phyloP scores from a whole-genome alignment of 1,139 yeast genomes.

The Pneumocystis murina region DNA sequence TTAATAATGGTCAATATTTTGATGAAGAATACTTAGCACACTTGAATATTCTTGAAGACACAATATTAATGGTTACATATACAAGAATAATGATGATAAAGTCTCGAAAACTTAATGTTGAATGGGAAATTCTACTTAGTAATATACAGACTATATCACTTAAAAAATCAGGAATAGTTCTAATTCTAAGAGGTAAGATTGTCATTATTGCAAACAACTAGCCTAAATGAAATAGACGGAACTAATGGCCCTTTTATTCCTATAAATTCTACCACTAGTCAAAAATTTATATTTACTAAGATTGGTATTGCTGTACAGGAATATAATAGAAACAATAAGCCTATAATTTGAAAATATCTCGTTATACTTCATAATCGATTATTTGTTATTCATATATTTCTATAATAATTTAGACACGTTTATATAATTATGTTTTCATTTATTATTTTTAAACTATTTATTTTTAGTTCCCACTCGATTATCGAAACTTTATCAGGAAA shows the following conservation, averaged over 20 bases:
- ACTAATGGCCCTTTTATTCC: constrained; percentile 68
- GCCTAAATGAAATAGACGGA: constrained; percentile 17
- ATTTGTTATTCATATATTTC: neutral
- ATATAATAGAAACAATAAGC: constrained; percentile 4
- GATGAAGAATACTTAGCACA: constrained; percentile 75
- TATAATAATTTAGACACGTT: neutral
- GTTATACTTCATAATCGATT: neutral
- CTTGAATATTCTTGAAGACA: constrained; percentile 52
- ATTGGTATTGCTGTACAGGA: constrained; percentile 53
- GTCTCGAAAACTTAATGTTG: constrained; percentile 42
- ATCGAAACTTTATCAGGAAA: neutral
- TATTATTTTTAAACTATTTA: neutral
- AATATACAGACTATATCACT: constrained; percentile 53
- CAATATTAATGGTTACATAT: constrained; percentile 63
- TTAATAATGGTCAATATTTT: constrained; percentile 64
- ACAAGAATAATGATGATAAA: constrained; percentile 54
- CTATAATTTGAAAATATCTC: neutral
- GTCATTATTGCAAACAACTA: neutral
- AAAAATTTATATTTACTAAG: constrained; percentile 53
- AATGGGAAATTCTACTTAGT: constrained; percentile 53
- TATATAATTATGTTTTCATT: neutral
- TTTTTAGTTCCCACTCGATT: neutral
- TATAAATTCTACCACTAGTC: constrained; percentile 49
- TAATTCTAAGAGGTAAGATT: constrained; percentile 37
- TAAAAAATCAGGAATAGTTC: constrained; percentile 65